Evolutionary conservation across 257 asterid species (phyloP).

Genomic region (Solanum rostratum): DNA sequence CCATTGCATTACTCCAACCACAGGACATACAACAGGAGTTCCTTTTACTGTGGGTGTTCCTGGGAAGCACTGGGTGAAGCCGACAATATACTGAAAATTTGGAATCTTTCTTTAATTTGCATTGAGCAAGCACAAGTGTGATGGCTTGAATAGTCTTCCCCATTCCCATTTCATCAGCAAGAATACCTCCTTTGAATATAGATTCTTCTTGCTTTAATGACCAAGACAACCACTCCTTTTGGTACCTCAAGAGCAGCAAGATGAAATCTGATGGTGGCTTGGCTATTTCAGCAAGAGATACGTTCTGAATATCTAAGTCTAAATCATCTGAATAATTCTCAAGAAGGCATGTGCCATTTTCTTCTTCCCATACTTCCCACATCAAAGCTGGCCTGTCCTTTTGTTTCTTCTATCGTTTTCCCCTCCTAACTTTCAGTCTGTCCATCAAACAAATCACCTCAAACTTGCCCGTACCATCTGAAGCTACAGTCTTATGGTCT

Average conservation of each 20-base stretch:
- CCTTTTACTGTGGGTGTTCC: slow-evolving; percentile 46
- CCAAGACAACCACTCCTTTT: no score
- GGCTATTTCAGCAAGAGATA: not conserved
- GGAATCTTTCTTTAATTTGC: slow-evolving; percentile 23
- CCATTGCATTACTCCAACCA: slow-evolving; percentile 79
- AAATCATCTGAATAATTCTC: slow-evolving; percentile 35
- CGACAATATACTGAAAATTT: slow-evolving; percentile 5
- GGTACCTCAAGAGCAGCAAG: no score
- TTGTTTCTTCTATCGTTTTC: slow-evolving; percentile 30
- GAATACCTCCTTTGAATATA: slow-evolving; percentile 65
- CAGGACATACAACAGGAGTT: slow-evolving; percentile 79
- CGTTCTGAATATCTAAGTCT: slow-evolving; percentile 44
- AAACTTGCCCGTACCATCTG: not conserved
- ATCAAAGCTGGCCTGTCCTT: slow-evolving; percentile 26
- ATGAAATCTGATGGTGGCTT: no score
- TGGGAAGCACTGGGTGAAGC: not conserved
- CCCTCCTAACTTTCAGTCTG: slow-evolving; percentile 1
- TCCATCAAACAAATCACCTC: not conserved
- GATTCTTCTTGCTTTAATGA: slow-evolving; percentile 17
- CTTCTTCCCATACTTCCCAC: slow-evolving; percentile 67
- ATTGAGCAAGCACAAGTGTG: slow-evolving; percentile 71
- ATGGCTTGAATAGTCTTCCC: slow-evolving; percentile 91
- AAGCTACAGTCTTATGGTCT: not conserved
- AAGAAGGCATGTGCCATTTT: slow-evolving; percentile 42
- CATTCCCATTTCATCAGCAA: slow-evolving; percentile 98